Base-by-base conservation (phyloP, 179 eudicot genomes). In the Monotropa hypopitys region DNA sequence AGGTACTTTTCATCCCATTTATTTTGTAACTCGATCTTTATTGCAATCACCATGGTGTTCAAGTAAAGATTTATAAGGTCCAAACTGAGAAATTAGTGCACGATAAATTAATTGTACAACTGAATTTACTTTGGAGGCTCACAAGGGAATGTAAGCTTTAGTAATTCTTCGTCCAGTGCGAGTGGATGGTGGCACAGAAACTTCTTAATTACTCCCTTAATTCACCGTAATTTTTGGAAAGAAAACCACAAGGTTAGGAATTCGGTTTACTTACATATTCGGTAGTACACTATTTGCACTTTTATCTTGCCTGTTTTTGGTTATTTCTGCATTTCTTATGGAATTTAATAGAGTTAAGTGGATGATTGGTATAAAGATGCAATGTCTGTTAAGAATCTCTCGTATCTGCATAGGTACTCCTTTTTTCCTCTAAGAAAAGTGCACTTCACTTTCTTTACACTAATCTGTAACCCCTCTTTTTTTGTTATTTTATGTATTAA, bases 1-100 rank as follows among this genome's bases (percentile, higher is more conserved):
- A 92, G 93, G 99, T 95, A 88, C 65, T 71, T 56, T 57, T 67
- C 62, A 79, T 79, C 47, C 56, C 38, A n/a, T 16, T 53, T 51
- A 45, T 13, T 11, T 30, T 1, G 57, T 73, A 30, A 3, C 12
- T 54, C 33, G 12, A 54, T 35, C 70, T 61, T 43, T 42, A 21
- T 61, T 74, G 77, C 2, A 56, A 56, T n/a, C 7, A 40, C 21
- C n/a, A 0, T 13, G 51, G 23, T 21, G 59, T 73, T 38, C 49
- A 54, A 53, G 46, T 54, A 45, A 54, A n/a, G 35, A 35, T 57
- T 23, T 51, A 23, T 13, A 56, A 50, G 28, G 33, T 13, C 35
- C 56, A 35, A 26, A 45, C 47, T 62, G 59, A 20, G 38, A 51
- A 73, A 32, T 73, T 73, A 16, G 43, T 20, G 26, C 65, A 73